These are phyloP conservation scores for Mrakia gelida DNA, from an alignment of 768 basidiomycete genomes.

Conservation along the genomic window DNA sequence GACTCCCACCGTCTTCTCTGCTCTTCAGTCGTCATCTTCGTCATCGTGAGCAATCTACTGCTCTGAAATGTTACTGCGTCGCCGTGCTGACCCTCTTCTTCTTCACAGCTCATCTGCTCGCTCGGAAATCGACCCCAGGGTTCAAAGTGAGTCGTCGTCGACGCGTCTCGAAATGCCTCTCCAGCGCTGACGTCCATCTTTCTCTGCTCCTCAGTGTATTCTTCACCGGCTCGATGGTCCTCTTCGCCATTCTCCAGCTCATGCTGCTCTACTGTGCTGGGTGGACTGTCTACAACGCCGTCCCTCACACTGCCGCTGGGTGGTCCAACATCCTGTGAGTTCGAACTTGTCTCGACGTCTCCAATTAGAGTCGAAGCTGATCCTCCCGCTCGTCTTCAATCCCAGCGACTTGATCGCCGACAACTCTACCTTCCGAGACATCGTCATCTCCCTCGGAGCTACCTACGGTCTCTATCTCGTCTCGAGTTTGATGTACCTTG, in stretches of 20 bases:
- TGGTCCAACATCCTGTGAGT: not conserved
- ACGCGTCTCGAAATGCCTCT: too few relatives aligned
- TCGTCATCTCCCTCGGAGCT: conserved; percentile 49
- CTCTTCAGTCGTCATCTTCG: not conserved
- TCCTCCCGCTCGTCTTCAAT: not conserved
- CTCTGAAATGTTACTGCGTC: not conserved
- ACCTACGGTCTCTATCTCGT: conserved; percentile 83
- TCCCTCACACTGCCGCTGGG: conserved; percentile 66
- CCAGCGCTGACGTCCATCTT: too few relatives aligned
- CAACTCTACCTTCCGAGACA: conserved; percentile 61
- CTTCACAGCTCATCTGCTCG: conserved; percentile 48
- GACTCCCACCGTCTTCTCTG: not conserved
- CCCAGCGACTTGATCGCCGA: not conserved
- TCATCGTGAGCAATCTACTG: not conserved
- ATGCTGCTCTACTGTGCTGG: conserved; percentile 85
- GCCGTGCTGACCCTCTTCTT: conserved; percentile 31
- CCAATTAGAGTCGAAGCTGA: not conserved
- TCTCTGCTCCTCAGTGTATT: conserved; percentile 49
- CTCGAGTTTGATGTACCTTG: conserved; percentile 42
- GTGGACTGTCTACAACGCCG: conserved; percentile 81
- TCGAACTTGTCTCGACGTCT: not conserved
- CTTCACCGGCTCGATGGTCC: conserved; percentile 45
- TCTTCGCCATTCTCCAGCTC: conserved; percentile 39
- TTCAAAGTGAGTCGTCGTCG: conserved; percentile 44
- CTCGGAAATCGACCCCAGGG: conserved; percentile 85